Conservation (phyloP, 2,329 filamentous ascomycete species). For the Penicillium sp. region DNA sequence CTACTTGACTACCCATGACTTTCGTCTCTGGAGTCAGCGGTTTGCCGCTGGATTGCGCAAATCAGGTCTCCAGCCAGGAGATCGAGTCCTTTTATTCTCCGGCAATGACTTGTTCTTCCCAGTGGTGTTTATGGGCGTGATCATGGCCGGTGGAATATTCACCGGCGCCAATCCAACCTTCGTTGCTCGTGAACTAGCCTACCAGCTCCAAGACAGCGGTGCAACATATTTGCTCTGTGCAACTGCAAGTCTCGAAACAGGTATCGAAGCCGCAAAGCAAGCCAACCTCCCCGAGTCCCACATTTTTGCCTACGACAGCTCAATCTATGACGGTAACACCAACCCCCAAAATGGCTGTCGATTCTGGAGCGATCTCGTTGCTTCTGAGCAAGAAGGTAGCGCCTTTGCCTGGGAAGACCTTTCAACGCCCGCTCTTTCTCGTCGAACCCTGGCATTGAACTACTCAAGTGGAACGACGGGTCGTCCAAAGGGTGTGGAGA, state of each 20-base stretch:
- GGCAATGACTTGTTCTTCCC: constrained; percentile 75
- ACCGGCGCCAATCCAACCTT: constrained; percentile 73
- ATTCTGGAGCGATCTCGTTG: constrained; percentile 67
- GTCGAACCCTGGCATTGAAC: constrained; percentile 64
- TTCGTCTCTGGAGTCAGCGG: constrained; percentile 71
- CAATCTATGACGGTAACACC: constrained; percentile 47
- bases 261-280: constrained; percentile 64
- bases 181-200: constrained; percentile 69
- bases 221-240: constrained; percentile 66
- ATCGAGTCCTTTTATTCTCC: constrained; percentile 72
- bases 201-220: constrained; percentile 72
- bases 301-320: constrained; percentile 68
- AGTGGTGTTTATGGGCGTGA: constrained; percentile 67
- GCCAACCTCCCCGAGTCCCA: constrained; percentile 56
- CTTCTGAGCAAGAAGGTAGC: constrained; percentile 52
- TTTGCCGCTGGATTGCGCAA: constrained; percentile 67
- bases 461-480: constrained; percentile 76
- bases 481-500: constrained; percentile 79
- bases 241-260: constrained; percentile 60
- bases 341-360: constrained; percentile 44
- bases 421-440: constrained; percentile 43
- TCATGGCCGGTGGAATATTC: constrained; percentile 79
- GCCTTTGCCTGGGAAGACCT: constrained; percentile 62
- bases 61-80: constrained; percentile 65
- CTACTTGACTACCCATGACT: constrained; percentile 63